Conservation (phyloP, 805 yeast species). For the Saccharomycopsis guyanensis region DNA sequence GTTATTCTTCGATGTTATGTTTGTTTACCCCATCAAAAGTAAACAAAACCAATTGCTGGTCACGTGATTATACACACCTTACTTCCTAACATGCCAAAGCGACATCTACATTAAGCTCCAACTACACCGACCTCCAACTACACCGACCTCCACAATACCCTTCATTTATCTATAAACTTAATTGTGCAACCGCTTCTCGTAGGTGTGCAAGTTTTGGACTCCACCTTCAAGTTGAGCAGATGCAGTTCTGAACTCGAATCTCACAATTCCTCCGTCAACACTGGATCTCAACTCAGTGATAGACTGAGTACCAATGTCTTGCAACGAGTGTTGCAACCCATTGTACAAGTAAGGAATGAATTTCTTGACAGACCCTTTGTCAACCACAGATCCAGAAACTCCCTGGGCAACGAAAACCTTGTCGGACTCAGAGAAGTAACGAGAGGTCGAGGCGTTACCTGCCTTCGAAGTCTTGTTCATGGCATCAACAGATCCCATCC, state of each 20-base stretch:
- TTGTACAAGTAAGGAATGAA: constrained; percentile 89
- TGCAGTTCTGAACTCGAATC: constrained; percentile 97
- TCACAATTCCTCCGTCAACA: constrained; percentile 61
- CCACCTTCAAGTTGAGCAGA: constrained; percentile 99
- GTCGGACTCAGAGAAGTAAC: constrained; percentile 96
- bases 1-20: not conserved
- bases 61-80: not conserved
- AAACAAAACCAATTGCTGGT: not conserved
- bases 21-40: not conserved
- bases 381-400: constrained; percentile 94
- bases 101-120: not conserved
- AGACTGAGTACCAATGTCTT: constrained; percentile 87
- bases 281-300: constrained; percentile 52
- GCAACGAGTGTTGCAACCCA: constrained; percentile 97
- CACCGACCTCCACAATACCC: too few relatives aligned
- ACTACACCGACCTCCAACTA: too few relatives aligned
- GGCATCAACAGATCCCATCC: constrained; percentile 99
- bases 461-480: constrained; percentile 84
- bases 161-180: too few relatives aligned
- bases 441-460: constrained; percentile 96
- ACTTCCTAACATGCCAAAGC: not conserved
- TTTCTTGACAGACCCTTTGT: constrained; percentile 91
- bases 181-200: constrained; percentile 94
- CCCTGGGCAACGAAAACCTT: constrained; percentile 97
- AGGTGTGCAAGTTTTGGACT: constrained; percentile 90